These are phyloP conservation scores for Monosporozyma solicola DNA, from an alignment of 805 yeast species.

Conservation along the genomic window DNA sequence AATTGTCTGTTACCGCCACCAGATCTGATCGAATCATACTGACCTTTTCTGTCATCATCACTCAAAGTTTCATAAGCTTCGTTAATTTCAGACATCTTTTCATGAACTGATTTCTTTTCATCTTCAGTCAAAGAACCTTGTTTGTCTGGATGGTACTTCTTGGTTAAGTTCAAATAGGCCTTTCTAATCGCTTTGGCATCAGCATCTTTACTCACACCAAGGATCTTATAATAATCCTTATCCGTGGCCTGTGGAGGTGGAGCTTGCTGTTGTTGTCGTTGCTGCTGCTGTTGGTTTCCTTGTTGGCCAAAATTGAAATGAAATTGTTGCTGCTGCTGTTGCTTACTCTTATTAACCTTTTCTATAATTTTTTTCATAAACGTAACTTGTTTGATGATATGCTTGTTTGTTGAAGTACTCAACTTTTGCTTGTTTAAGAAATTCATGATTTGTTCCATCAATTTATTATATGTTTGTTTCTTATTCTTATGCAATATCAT, in stretches of 20 bases:
- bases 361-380: slow-evolving; percentile 23
- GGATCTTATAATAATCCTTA: slow-evolving; percentile 71
- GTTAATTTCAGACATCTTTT: slow-evolving; percentile 84
- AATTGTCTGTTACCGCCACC: slow-evolving; percentile 7
- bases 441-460: slow-evolving; percentile 14
- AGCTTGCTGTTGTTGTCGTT: slow-evolving; percentile 32
- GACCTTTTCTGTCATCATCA: slow-evolving; percentile 50
- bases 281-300: slow-evolving; percentile 28
- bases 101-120: slow-evolving; percentile 60
- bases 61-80: slow-evolving; percentile 85
- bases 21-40: slow-evolving; percentile 49
- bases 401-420: slow-evolving; percentile 10
- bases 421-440: slow-evolving; percentile 19
- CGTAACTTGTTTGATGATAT: slow-evolving; percentile 27
- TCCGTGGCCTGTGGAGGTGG: slow-evolving; percentile 27
- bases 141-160: slow-evolving; percentile 88
- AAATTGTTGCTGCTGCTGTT: slow-evolving; percentile 38
- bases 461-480: slow-evolving; percentile 2
- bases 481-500: slow-evolving; percentile 9
- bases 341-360: slow-evolving; percentile 14
- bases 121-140: slow-evolving; percentile 53
- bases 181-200: slow-evolving; percentile 63
- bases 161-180: slow-evolving; percentile 71
- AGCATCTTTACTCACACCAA: slow-evolving; percentile 62
- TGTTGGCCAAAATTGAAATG: slow-evolving; percentile 26